Base-by-base conservation (phyloP, 345 rosid species). In the Psidium guajava region DNA sequence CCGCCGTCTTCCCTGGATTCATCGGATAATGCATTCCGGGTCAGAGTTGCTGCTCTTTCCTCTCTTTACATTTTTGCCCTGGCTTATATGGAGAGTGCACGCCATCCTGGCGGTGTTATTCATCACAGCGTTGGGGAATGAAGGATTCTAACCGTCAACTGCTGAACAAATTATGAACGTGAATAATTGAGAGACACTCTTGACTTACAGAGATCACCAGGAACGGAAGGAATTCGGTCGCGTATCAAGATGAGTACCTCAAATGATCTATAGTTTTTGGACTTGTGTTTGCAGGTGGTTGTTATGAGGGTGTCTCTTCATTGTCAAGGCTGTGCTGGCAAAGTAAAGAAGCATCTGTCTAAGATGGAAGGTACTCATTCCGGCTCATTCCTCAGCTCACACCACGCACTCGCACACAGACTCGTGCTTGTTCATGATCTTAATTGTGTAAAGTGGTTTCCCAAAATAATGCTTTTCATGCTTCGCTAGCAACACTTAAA, bases 311-410 rank as follows among this genome's bases (percentile, higher is more conserved):
- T 94, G 56, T 86, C 95, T 51, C 87, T 94, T 85, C 94, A 94
- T 88, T 94, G 96, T 82, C 95, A 94, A 88, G 96, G 96, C n/a
- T 94, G 96, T 77, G 96, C 94, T 51, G 92, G 92, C 11, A 93
- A 92, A 88, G 90, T 94, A 55, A 94, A 93, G 91, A 94, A 91
- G 84, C 94, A 93, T 86, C 64, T 94, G 53, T 92, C 94, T 42
- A 94, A 91, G 88, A 93, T 94, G 96, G 96, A 93, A 90, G 95
- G 96, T 94, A 36, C 25, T 18, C 47, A 69, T 21, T 36, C 77
- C 10, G 47, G 47, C 6, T 69, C 22, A 21, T 57, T 40, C 82
- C 54, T 57, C 8, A 83, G 74, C 36, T 36, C 3, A 3, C 32
- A 57, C 21, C 42, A 3, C 44, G 5, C 22, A 1, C 12, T 5